Evolutionary conservation across 257 asterid species (phyloP).

Genomic region (Gynochthodes officinalis): DNA sequence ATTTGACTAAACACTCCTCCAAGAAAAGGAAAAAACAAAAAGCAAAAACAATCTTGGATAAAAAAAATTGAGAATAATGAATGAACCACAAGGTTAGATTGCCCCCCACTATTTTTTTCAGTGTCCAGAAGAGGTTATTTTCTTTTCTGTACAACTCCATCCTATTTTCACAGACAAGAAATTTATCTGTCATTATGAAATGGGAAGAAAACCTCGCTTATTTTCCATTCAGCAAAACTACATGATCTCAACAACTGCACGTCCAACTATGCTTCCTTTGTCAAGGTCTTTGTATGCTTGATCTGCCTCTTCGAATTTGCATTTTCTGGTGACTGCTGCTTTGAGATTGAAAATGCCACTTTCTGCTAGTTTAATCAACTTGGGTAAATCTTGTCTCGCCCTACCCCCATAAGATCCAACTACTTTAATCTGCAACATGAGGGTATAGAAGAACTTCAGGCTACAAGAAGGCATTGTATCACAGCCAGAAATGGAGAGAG

Average conservation of each 20-base stretch:
- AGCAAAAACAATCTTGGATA: no score
- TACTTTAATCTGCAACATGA: slow-evolving; percentile 70
- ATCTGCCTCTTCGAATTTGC: slow-evolving; percentile 68
- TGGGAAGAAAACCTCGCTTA: no score
- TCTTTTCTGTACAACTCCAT: neutral
- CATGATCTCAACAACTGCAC: slow-evolving; percentile 88
- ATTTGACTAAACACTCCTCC: no score
- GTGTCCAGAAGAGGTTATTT: neutral
- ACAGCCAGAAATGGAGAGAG: neutral
- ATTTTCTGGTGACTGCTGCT: slow-evolving; percentile 83
- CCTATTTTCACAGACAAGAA: neutral
- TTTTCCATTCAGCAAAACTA: slow-evolving; percentile 20
- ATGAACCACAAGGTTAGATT: no score
- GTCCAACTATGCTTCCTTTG: slow-evolving; percentile 68
- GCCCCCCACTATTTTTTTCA: no score
- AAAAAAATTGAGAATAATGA: no score
- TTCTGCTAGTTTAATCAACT: slow-evolving; percentile 81
- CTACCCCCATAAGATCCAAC: slow-evolving; percentile 93
- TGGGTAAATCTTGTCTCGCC: slow-evolving; percentile 96
- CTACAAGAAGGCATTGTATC: neutral
- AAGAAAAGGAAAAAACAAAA: no score
- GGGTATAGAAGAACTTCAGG: neutral
- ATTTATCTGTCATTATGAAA: neutral
- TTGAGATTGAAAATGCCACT: slow-evolving; percentile 72
- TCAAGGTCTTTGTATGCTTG: slow-evolving; percentile 78